phyloP scores from a whole-genome alignment of 306 rosid species.

The Gastrolobium villosum region DNA sequence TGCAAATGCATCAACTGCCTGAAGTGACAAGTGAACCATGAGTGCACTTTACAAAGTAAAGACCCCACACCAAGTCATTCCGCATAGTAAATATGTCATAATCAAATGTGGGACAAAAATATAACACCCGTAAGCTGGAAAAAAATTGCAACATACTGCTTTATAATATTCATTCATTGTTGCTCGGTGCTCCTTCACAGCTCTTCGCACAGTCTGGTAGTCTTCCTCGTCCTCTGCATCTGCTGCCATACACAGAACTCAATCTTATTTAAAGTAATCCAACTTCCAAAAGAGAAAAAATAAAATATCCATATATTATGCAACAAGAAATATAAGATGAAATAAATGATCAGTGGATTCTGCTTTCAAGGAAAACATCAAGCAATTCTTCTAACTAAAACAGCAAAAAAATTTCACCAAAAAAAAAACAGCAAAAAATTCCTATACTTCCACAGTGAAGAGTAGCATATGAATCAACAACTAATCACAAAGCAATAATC shows the following conservation, averaged over 20 bases:
- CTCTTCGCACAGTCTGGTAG: slow-evolving; percentile 71
- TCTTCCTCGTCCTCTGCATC: slow-evolving; percentile 73
- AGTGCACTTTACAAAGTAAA: slow-evolving; percentile 44
- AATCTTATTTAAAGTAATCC: slow-evolving; percentile 14
- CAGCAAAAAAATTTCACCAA: no score
- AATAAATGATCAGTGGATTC: slow-evolving; percentile 10
- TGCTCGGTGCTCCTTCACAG: slow-evolving; percentile 76
- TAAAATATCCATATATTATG: slow-evolving; percentile 10
- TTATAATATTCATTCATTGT: slow-evolving; percentile 76
- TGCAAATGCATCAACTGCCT: slow-evolving; percentile 86
- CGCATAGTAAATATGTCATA: slow-evolving; percentile 2
- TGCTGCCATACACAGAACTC: slow-evolving; percentile 52
- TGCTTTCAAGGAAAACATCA: slow-evolving; percentile 27
- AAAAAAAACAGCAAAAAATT: no score
- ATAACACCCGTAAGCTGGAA: slow-evolving; percentile 27
- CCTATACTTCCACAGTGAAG: slow-evolving; percentile 15
- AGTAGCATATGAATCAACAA: slow-evolving; percentile 33
- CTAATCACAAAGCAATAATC: slow-evolving; percentile 17
- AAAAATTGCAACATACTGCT: slow-evolving; percentile 69
- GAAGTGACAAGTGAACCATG: slow-evolving; percentile 46
- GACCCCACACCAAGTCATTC: slow-evolving; percentile 20
- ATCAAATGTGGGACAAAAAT: slow-evolving; percentile 42
- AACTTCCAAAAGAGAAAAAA: slow-evolving; percentile 33
- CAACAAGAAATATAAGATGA: slow-evolving; percentile 28
- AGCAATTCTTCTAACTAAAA: slow-evolving; percentile 32